Evolutionary conservation across 345 rosid genomes (phyloP).

Genomic region (Dipteronia sinensis): DNA sequence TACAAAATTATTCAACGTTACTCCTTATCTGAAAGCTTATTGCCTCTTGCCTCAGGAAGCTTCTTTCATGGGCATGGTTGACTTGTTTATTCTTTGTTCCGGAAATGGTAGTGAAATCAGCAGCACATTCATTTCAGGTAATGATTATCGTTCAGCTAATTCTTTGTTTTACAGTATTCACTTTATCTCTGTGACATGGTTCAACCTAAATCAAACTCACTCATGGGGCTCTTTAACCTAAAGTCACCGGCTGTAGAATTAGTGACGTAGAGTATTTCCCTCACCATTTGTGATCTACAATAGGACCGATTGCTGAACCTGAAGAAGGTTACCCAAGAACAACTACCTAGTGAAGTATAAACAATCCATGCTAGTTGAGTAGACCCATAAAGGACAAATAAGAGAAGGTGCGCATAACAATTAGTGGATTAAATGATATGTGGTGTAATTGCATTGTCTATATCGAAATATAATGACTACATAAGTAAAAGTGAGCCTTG

Average conservation of each 20-base stretch:
- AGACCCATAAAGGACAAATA: not conserved
- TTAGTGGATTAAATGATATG: not conserved
- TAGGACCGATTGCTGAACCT: not conserved
- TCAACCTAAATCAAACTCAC: not conserved
- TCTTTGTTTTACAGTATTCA: constrained; percentile 1
- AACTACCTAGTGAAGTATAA: not conserved
- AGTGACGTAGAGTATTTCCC: not conserved
- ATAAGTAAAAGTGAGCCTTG: not conserved
- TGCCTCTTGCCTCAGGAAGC: constrained; percentile 68
- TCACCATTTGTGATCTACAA: not conserved
- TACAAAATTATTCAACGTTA: not conserved
- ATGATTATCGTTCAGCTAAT: constrained; percentile 5
- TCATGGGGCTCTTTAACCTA: not conserved
- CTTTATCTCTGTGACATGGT: not conserved
- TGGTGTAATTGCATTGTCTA: not conserved
- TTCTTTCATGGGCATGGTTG: constrained; percentile 99
- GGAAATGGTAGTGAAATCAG: constrained; percentile 85
- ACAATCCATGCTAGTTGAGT: not conserved
- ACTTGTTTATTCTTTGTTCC: constrained; percentile 92
- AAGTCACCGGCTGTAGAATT: not conserved
- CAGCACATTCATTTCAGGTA: constrained; percentile 68
- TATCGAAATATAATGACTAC: not conserved
- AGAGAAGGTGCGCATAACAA: not conserved
- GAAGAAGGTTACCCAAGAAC: not conserved
- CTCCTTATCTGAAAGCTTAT: constrained; percentile 29